Conservation (phyloP, 768 basidiomycete species). For the Boletus rubescentipes region DNA sequence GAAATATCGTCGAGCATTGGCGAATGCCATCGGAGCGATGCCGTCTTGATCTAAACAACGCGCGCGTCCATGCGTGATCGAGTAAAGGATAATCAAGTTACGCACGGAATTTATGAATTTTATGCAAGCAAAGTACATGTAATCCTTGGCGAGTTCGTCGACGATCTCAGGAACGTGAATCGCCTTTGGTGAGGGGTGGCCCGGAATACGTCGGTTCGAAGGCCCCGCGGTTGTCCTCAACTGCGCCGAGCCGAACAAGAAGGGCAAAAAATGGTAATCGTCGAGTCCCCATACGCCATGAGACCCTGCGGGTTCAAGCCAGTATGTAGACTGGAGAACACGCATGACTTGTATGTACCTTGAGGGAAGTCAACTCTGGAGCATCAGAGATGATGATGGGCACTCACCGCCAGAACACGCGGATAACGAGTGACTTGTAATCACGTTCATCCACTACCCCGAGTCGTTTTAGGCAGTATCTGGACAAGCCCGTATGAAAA, state of each 20-base stretch:
- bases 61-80: not conserved
- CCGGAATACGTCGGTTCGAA: slow-evolving; percentile 32
- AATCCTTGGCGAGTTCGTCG: slow-evolving; percentile 87
- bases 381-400: not conserved
- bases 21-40: slow-evolving; percentile 95
- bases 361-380: not conserved
- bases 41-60: slow-evolving; percentile 78
- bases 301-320: slow-evolving; percentile 98
- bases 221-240: slow-evolving; percentile 33
- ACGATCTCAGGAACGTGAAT: slow-evolving; percentile 91
- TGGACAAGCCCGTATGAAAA: slow-evolving; percentile 32
- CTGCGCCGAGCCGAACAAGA: slow-evolving; percentile 84
- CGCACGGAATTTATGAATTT: slow-evolving; percentile 91
- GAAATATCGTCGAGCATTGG: slow-evolving; percentile 99
- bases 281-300: slow-evolving; percentile 98
- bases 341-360: slow-evolving; percentile 83
- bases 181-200: slow-evolving; percentile 85
- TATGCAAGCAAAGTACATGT: slow-evolving; percentile 98
- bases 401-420: slow-evolving; percentile 83
- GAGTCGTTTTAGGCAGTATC: slow-evolving; percentile 77
- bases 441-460: slow-evolving; percentile 64
- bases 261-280: slow-evolving; percentile 95
- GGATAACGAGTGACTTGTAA: slow-evolving; percentile 71
- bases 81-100: not conserved
- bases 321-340: slow-evolving; percentile 86